Evolutionary conservation across 805 yeast species (phyloP).

Genomic region (Lipomyces lipofer): DNA sequence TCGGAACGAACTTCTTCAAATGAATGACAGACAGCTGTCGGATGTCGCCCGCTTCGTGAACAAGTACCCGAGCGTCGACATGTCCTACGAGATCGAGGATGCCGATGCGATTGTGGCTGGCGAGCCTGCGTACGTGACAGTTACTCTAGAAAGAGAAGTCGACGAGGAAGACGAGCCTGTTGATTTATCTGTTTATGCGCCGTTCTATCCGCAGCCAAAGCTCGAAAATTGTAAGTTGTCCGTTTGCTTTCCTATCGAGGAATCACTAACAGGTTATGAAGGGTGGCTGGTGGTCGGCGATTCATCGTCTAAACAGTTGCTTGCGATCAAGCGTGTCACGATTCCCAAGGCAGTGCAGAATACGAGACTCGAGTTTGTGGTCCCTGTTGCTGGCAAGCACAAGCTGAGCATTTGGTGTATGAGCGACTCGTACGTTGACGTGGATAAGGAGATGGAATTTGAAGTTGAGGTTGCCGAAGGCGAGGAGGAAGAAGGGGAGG

Average conservation of each 20-base stretch:
- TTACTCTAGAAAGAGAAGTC: slow-evolving; percentile 42
- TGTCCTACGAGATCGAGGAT: slow-evolving; percentile 51
- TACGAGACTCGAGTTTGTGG: slow-evolving; percentile 54
- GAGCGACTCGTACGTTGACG: slow-evolving; percentile 90
- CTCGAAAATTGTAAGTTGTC: slow-evolving; percentile 49
- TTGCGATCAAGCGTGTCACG: slow-evolving; percentile 67
- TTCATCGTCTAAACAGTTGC: slow-evolving; percentile 55
- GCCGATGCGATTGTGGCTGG: slow-evolving; percentile 47
- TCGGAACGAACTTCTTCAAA: slow-evolving; percentile 59
- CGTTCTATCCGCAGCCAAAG: slow-evolving; percentile 60
- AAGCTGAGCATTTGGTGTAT: slow-evolving; percentile 75
- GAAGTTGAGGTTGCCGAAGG: slow-evolving; percentile 39
- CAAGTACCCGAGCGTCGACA: slow-evolving; percentile 81
- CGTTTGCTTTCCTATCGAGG: not conserved
- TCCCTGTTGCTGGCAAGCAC: slow-evolving; percentile 64
- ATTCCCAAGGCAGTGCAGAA: slow-evolving; percentile 54
- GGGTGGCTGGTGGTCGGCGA: slow-evolving; percentile 93
- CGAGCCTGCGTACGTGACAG: slow-evolving; percentile 49
- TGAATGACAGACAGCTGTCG: slow-evolving; percentile 51
- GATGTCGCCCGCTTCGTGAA: slow-evolving; percentile 86
- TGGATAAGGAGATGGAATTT: slow-evolving; percentile 75
- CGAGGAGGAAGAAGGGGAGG: slow-evolving; percentile 34
- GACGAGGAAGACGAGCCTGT: slow-evolving; percentile 72
- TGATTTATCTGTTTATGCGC: slow-evolving; percentile 59
- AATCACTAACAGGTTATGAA: slow-evolving; percentile 33